phyloP scores from a whole-genome alignment of 2,329 filamentous ascomycete genomes.

The Colletotrichum ledebouriae region DNA sequence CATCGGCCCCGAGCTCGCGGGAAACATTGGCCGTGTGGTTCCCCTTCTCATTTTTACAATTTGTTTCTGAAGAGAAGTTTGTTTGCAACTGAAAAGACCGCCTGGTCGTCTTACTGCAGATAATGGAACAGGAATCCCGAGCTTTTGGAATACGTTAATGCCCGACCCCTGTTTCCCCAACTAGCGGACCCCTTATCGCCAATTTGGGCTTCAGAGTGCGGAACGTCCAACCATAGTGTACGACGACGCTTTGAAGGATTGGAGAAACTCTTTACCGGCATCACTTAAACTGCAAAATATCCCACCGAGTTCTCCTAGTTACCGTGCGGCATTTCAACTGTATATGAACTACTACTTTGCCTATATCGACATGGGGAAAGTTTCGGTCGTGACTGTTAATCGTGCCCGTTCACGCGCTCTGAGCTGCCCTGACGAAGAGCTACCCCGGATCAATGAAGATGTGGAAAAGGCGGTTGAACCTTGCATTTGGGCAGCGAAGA shows the following conservation, averaged over 20 bases:
- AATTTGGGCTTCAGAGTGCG: conserved; percentile 8
- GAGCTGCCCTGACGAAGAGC: conserved; percentile 33
- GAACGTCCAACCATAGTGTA: background rate
- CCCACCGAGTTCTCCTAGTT: conserved; percentile 47
- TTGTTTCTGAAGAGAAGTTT: background rate
- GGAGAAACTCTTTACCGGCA: conserved; percentile 49
- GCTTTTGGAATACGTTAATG: background rate
- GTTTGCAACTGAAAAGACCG: no score
- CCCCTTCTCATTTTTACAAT: background rate
- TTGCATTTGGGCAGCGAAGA: conserved; percentile 51
- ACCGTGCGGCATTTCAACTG: conserved; percentile 52
- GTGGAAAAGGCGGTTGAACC: conserved; percentile 44
- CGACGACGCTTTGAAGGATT: conserved; percentile 48
- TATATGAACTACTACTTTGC: conserved; percentile 54
- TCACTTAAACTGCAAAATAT: conserved; percentile 48
- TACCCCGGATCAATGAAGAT: conserved; percentile 21
- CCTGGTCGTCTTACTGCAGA: no score
- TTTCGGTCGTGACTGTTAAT: conserved; percentile 50
- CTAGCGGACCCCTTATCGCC: background rate
- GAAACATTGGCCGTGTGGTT: background rate
- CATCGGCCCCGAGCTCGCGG: background rate
- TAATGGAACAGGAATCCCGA: accelerated
- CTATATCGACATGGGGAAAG: conserved; percentile 54
- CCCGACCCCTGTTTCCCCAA: conserved; percentile 10
- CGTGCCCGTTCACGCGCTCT: conserved; percentile 45